Base-by-base conservation (phyloP, 495 filamentous ascomycete genomes). In the Aeminium ludgeri region DNA sequence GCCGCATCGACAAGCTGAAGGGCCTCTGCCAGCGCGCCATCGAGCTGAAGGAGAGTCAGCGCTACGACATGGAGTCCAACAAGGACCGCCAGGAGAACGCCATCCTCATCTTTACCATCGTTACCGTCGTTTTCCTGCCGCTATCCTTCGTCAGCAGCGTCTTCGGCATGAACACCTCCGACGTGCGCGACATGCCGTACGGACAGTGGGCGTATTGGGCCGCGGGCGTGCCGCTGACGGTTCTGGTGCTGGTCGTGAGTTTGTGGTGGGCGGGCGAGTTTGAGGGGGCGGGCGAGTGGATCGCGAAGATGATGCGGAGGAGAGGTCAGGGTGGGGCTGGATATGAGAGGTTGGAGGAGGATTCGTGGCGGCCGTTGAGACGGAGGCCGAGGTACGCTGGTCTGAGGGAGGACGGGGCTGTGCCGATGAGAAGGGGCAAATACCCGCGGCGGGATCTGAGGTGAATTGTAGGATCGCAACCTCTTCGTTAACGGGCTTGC, bases 81-180 rank as follows among this genome's bases (percentile, higher is more conserved):
- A 33, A 33, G 16, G 31, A 33, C 31, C 31, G 31, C 12, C 31
- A 33, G 31, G 31, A 33, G 16, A 36, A 36, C 19, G 40, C 40
- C 3, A 36, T 25, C 17, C 10, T 42, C 11, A 29, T 45, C 34
- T 56, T 56, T 41, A 54, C 53, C 0, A 51, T 56, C 19, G 51
- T 56, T 5, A 56, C 53, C 10, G 46, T 54, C 35, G 49, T 56
- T 25, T 56, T 56, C 39, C 50, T 64, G 0, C 64, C 64, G 0
- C 33, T 64, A 1, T 55, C 50, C 0, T 58, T 59, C 17, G 57
- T 67, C 4, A 54, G 62, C 0, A 55, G 57, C 38, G 55, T 60
- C 37, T 39, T 65, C 1, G 63, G 63, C 4, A 69, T 67, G 65
- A 69, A 69, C 46, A 64, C 44, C 4, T 11, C 17, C 4, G 40